Base-by-base conservation (phyloP, 164 flowering plant species). In the Vitis cinerea region DNA sequence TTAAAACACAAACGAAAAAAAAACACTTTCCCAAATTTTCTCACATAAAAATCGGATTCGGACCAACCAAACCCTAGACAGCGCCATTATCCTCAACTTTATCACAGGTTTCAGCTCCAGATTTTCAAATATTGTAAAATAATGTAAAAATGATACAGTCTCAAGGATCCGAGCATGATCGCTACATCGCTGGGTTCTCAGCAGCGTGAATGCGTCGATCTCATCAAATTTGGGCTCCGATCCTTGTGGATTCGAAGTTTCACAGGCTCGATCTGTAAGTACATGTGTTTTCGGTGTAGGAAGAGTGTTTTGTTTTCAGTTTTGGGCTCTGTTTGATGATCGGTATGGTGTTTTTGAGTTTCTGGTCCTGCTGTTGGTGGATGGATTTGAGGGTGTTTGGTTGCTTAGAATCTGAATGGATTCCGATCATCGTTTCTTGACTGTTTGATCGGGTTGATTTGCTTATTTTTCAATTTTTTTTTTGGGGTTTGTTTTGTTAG, bases 191-290 rank as follows among this genome's bases (percentile, higher is more conserved):
- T 30, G 44, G 14, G 29, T 16, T 5, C 30, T 65, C 57, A 30
- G 67, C 16, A 54, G 27, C 30, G 12, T 54, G 29, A 48, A 9
- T 23, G 65, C 13, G 53, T 7, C 64, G 77, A 64, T 67, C 70
- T 61, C 10, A 15, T 61, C 8, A 50, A 47, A 31, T 64, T 56
- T 49, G 0, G 30, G 23, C 65, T 50, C 74, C 79, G 79, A 77
- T 79, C 72, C 61, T 74, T 58, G 51, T 50, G 64, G 53, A 62
- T 69, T 65, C 49, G 37, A 49, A 27, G 71, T 17, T 30, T 37
- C 37, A 51, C 48, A 50, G 52, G 67, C 19, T 64, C 67, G 83
- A 77, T 77, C 82, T 70, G 69, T 78, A 48, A 71, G 77, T 75
- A 23, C 19, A n/a, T 27, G 17, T 30, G 15, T 63, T 51, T 29